Percentiles rank a stretch among this genome's conserved stretches.
phyloP scores from a whole-genome alignment of 1,284 basidiomycete genomes.

The Rhodofomes roseus region DNA sequence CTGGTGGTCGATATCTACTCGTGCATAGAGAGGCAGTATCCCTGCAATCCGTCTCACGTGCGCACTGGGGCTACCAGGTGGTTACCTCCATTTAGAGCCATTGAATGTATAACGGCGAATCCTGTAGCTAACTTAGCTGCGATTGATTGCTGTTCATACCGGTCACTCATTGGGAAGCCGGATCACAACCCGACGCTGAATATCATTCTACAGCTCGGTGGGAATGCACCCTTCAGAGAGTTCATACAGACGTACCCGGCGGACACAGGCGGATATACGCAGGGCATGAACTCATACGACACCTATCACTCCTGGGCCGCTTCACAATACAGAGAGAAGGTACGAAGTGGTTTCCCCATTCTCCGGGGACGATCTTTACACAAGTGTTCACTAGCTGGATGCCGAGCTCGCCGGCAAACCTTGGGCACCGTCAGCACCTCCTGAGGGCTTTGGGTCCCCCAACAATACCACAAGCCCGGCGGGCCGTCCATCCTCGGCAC shows the following conservation, averaged over 20 bases:
- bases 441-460: slow-evolving; percentile 37
- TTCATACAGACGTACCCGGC: slow-evolving; percentile 78
- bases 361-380: not conserved
- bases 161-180: not conserved
- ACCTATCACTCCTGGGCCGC: slow-evolving; percentile 93
- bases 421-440: slow-evolving; percentile 69
- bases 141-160: not conserved
- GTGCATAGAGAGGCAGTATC: no score
- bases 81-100: no score
- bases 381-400: slow-evolving; percentile 51
- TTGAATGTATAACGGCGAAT: no score
- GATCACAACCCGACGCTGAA: not conserved
- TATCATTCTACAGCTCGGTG: slow-evolving; percentile 60
- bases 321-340: slow-evolving; percentile 89
- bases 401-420: slow-evolving; percentile 62
- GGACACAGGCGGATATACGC: slow-evolving; percentile 73
- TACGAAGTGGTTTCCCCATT: slow-evolving; percentile 24
- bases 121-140: not conserved
- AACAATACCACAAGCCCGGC: slow-evolving; percentile 37
- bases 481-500: slow-evolving; percentile 57
- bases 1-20: no score
- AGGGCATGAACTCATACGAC: slow-evolving; percentile 67
- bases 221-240: slow-evolving; percentile 75
- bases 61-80: no score
- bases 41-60: no score